Base-by-base conservation (phyloP, 176 grass and related monocot genomes). In the Tillandsia leiboldiana region DNA sequence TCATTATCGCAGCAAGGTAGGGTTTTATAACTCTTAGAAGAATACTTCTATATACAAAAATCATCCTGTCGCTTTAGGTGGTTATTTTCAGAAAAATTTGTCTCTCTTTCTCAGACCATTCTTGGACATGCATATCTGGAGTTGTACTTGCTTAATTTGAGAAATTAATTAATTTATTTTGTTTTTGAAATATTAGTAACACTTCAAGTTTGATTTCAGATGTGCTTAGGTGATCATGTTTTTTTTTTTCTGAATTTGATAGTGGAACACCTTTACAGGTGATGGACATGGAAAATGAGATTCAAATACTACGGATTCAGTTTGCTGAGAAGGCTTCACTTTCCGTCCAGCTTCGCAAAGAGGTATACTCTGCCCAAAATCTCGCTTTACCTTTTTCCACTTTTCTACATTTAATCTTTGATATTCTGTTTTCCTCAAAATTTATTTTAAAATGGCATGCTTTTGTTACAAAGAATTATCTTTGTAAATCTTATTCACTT, bases 241-340 rank as follows among this genome's bases (percentile, higher is more conserved):
- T 59, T 17, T 17, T 59, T 59, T 59, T 5, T 59, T 67, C 12
- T 42, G 17, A 67, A 49, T 18, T 26, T 9, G 12, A 67, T 67
- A 15, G 48, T 3, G 15, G 26, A 11, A 42, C 63, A 49, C 67
- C 75, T 59, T 48, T 75, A 42, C 66, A 95, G 90, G 90, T 85
- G 77, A 95, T 95, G 90, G 86, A 95, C 81, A 74, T 95, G 81
- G 81, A 84, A 87, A 83, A 84, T 90, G 90, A 94, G 77, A 86
- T 90, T 53, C 73, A 74, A 75, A 73, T 77, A 66, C 87, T 95
- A 51, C 81, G 83, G 11, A 82, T 79, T 73, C 88, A 61, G 12
- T 76, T 90, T 18, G 54, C 71, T 74, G 86, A 87, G 78, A 95
- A 81, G 69, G 86, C 83, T 9, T 48, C 49, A 2, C 65, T 77